Percentiles rank a stretch among this genome's conserved stretches.
phyloP scores from a whole-genome alignment of 768 basidiomycete genomes.

The Fibroporia radiculosa region DNA sequence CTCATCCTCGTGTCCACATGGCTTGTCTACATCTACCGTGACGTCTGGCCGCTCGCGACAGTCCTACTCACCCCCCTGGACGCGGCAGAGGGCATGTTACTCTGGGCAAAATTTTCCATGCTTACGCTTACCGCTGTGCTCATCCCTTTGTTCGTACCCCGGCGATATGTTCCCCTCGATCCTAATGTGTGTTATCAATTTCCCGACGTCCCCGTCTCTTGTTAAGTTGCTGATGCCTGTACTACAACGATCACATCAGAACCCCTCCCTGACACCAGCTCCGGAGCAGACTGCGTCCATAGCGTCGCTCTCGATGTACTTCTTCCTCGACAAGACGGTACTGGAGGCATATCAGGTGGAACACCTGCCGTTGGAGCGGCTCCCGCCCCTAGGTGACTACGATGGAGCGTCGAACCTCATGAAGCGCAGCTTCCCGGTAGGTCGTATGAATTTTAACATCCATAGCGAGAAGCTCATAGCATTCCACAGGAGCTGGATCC shows the following conservation, averaged over 20 bases:
- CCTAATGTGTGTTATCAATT: constrained; percentile 30
- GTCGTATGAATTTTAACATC: constrained; percentile 6
- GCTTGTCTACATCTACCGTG: constrained; percentile 43
- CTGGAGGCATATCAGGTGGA: constrained; percentile 33
- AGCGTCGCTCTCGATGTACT: constrained; percentile 31
- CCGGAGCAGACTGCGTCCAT: constrained; percentile 25
- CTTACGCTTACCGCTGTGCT: constrained; percentile 36
- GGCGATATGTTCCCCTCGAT: constrained; percentile 47
- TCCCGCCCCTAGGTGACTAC: constrained; percentile 45
- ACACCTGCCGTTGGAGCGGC: constrained; percentile 33
- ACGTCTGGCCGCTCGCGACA: constrained; percentile 50
- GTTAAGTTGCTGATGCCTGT: neutral
- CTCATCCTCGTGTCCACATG: constrained; percentile 38
- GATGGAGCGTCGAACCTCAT: constrained; percentile 29
- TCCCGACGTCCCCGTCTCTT: constrained; percentile 8
- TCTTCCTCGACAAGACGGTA: constrained; percentile 47
- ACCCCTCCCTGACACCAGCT: constrained; percentile 7
- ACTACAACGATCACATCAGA: constrained; percentile 18
- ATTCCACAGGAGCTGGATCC: constrained; percentile 27
- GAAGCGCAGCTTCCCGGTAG: constrained; percentile 24
- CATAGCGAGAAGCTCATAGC: constrained; percentile 21
- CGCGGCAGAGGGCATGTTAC: constrained; percentile 32
- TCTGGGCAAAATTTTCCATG: constrained; percentile 45
- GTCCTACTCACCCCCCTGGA: constrained; percentile 42
- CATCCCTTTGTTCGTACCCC: constrained; percentile 48